Conservation (phyloP, 768 basidiomycete species). For the Mycena belliarum region DNA sequence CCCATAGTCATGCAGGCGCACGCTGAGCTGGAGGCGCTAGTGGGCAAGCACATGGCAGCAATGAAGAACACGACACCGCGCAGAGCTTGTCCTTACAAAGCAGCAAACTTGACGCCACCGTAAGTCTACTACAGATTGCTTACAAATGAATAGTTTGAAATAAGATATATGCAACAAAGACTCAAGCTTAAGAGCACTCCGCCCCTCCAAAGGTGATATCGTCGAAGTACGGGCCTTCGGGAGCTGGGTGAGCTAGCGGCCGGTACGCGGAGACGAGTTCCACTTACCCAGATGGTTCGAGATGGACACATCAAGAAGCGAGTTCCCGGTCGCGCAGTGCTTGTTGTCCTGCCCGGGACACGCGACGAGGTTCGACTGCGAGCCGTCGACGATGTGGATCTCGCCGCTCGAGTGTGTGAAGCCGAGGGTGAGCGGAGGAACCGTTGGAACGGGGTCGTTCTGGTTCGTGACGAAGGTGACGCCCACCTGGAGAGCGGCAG, state of each 20-base stretch:
- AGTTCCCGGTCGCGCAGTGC: constrained; percentile 5
- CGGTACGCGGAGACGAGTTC: neutral
- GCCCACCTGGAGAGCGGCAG: constrained; percentile 27
- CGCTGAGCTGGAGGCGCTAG: no score
- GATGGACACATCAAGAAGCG: neutral
- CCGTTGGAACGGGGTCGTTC: constrained; percentile 41
- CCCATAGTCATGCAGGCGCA: no score
- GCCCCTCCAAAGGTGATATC: neutral
- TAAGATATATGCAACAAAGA: neutral
- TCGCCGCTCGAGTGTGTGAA: constrained; percentile 41
- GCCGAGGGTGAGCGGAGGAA: constrained; percentile 37
- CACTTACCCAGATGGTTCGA: constrained; percentile 25
- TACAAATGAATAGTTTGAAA: no score
- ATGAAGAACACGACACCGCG: no score
- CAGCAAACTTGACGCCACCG: no score
- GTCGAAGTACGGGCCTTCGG: neutral
- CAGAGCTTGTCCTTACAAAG: no score
- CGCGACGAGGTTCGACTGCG: constrained; percentile 29
- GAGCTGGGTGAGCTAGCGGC: no score
- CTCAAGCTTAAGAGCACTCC: neutral
- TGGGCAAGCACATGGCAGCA: no score
- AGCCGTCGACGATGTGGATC: constrained; percentile 35
- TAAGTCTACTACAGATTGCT: no score
- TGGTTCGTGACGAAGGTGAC: constrained; percentile 39
- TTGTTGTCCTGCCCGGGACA: constrained; percentile 44